Base-by-base conservation (phyloP, 495 filamentous ascomycete species). In the Jackrogersella minutella region DNA sequence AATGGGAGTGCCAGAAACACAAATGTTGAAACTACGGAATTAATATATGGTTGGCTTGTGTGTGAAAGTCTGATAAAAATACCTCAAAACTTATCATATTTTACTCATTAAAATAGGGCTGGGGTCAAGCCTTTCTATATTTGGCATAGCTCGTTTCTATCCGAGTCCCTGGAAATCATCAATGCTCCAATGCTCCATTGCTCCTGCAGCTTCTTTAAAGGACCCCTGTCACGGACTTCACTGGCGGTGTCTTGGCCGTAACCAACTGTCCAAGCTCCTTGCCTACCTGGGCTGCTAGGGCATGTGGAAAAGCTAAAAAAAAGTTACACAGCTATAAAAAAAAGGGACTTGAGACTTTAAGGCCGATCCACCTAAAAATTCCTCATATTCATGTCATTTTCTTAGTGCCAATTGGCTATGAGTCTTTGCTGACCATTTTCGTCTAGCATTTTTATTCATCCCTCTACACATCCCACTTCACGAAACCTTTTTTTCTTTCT, bases 341-440 rank as follows among this genome's bases (percentile, higher is more conserved):
- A 58, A 52, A 51, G 39, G 44, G 17, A 62, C 31, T 34, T 52
- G 10, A 8, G 36, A 17, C n/a, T n/a, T 17, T 26, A 11, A 13
- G 34, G 13, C 49, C 3, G 41, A 67, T 62, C 64, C 57, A 69
- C 55, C 59, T 59, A 55, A 55, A 69, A 60, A 51, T 59, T 69
- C 54, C 59, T 68, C 59, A 54, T 10, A 9, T 43, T 63, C 43
- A 50, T 44, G 49, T 55, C 63, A 49, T 58, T 46, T n/a, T 47
- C 53, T 40, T 65, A 50, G 40, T 54, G n/a, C 64, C 24, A 62
- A 67, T 68, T 62, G 64, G 33, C 17, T 33, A 63, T 36, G 53
- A 50, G 58, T 63, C 46, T 37, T 52, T 44, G 58, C 64, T 58
- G 36, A 67, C 43, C 28, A 51, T 66, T 66, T 61, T 55, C 50